These are phyloP conservation scores for Leptodermis oblonga DNA, from an alignment of 257 asterid species.

Conservation along the genomic window DNA sequence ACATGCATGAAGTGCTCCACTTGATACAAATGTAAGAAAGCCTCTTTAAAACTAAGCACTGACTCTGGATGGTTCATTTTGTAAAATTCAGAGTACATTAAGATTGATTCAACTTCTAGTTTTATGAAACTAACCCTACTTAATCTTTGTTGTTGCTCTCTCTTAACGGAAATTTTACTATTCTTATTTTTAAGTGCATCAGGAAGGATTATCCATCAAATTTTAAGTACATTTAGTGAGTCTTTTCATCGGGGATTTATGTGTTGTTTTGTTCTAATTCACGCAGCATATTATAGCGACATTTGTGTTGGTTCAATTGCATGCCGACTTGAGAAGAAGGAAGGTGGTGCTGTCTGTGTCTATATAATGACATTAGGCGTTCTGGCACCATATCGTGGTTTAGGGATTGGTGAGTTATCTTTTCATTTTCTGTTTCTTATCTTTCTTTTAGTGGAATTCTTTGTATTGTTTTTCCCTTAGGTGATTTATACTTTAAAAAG, in stretches of 20 bases:
- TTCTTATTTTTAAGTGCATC: background rate
- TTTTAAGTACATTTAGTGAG: background rate
- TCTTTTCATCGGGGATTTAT: background rate
- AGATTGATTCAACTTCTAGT: background rate
- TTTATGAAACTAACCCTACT: background rate
- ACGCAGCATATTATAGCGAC: conserved; percentile 86
- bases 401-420: conserved; percentile 42
- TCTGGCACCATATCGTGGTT: conserved; percentile 51
- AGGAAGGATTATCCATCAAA: background rate
- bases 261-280: background rate
- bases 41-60: background rate
- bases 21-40: background rate
- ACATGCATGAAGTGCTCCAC: background rate
- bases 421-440: background rate
- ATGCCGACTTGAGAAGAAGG: conserved; percentile 95
- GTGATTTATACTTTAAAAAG: background rate
- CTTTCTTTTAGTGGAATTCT: background rate
- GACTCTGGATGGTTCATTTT: background rate
- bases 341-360: conserved; percentile 64
- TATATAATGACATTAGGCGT: conserved; percentile 83
- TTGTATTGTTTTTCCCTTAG: background rate
- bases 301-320: conserved; percentile 94
- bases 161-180: background rate
- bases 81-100: background rate
- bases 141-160: background rate